phyloP scores from a whole-genome alignment of 176 grass and related monocot genomes.

The Eleusine coracana region DNA sequence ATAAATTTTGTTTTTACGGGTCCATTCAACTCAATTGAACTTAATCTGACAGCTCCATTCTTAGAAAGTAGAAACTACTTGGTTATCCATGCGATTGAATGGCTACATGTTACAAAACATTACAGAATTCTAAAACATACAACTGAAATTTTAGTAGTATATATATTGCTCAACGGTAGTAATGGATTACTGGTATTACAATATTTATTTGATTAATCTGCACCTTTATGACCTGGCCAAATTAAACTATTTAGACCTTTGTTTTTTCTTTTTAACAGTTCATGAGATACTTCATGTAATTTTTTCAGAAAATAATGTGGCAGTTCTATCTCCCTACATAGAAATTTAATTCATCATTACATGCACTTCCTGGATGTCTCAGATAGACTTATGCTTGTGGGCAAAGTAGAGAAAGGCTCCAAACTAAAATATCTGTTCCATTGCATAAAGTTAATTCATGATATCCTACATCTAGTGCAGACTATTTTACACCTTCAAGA shows the following conservation, averaged over 20 bases:
- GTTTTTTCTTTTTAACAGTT: neutral
- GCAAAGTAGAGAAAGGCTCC: neutral
- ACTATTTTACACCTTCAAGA: slow-evolving; percentile 22
- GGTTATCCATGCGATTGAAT: neutral
- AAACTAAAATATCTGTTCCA: slow-evolving; percentile 21
- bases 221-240: neutral
- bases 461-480: slow-evolving; percentile 25
- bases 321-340: neutral
- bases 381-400: slow-evolving; percentile 10
- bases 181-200: neutral
- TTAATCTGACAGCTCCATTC: neutral
- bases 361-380: slow-evolving; percentile 10
- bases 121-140: neutral
- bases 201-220: neutral
- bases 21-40: slow-evolving; percentile 10
- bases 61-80: neutral
- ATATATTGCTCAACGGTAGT: neutral
- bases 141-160: neutral
- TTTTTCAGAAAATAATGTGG: neutral
- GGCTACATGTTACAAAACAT: neutral
- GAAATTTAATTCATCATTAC: neutral
- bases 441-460: slow-evolving; percentile 17
- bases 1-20: slow-evolving; percentile 20
- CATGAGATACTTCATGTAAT: neutral
- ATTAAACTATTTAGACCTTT: neutral